phyloP scores from a whole-genome alignment of 73 alveolate species.

The Blepharisma stoltei region DNA sequence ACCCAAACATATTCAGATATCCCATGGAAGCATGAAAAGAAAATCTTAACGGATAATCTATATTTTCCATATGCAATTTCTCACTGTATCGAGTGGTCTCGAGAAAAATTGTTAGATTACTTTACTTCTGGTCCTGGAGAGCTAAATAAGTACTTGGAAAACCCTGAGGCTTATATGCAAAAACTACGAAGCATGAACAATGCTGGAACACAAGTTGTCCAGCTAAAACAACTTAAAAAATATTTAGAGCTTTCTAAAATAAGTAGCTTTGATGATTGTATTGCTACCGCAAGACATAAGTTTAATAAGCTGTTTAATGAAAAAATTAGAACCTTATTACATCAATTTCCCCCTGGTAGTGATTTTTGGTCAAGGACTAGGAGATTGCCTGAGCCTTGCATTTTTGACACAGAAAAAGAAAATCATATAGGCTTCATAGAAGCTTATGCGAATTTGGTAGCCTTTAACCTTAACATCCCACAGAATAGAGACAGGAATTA shows the following conservation, averaged over 20 bases:
- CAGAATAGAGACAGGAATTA: constrained; percentile 46
- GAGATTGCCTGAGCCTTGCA: constrained; percentile 93
- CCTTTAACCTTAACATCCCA: constrained; percentile 59
- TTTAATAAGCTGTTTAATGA: constrained; percentile 61
- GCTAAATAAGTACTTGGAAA: constrained; percentile 24
- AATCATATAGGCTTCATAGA: constrained; percentile 54
- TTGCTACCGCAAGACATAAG: constrained; percentile 33
- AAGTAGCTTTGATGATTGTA: constrained; percentile 42
- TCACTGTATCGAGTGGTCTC: constrained; percentile 99
- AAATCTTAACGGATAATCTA: too few species aligned
- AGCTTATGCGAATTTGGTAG: constrained; percentile 59
- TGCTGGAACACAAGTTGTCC: constrained; percentile 43
- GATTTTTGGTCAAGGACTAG: constrained; percentile 99
- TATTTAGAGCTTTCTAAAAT: constrained; percentile 48
- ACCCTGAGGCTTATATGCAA: neutral
- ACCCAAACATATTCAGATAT: constrained; percentile 93
- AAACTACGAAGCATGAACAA: neutral
- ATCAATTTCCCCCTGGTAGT: constrained; percentile 95
- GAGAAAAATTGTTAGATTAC: constrained; percentile 87
- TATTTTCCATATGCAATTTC: constrained; percentile 98
- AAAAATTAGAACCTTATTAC: constrained; percentile 77
- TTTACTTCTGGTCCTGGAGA: constrained; percentile 86
- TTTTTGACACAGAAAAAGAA: constrained; percentile 62
- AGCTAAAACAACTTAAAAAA: constrained; percentile 53
- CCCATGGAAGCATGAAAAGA: too few species aligned